Evolutionary conservation across 2,329 filamentous ascomycete species (phyloP).

Genomic region (Penicillium sp.): DNA sequence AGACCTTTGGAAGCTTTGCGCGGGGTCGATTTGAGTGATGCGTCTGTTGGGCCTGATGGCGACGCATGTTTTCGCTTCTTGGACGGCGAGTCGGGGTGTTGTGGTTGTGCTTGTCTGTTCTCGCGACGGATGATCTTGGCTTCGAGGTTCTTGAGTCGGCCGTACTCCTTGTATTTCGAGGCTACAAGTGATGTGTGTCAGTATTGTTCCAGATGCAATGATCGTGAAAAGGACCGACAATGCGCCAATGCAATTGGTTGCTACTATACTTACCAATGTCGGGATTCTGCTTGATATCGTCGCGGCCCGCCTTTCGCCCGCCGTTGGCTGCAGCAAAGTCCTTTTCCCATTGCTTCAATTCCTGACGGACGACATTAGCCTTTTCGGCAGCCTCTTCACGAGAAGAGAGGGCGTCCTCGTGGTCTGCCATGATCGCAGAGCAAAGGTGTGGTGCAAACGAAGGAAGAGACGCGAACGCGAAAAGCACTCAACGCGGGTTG

Average conservation of each 20-base stretch:
- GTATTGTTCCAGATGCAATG: not conserved
- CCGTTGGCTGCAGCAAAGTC: constrained; percentile 47
- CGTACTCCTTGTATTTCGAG: constrained; percentile 54
- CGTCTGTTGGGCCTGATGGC: constrained; percentile 27
- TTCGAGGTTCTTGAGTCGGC: constrained; percentile 44
- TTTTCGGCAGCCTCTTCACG: constrained; percentile 31
- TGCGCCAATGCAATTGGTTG: not conserved
- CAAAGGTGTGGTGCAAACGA: constrained; percentile 4
- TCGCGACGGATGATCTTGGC: constrained; percentile 26
- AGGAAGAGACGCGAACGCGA: constrained; percentile 28
- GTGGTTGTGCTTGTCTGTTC: constrained; percentile 22
- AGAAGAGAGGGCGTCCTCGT: constrained; percentile 18
- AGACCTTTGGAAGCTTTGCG: constrained; percentile 38
- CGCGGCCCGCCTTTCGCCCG: constrained; percentile 49
- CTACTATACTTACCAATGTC: constrained; percentile 44
- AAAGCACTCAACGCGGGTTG: constrained; percentile 36
- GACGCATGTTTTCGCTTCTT: constrained; percentile 41
- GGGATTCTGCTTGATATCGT: constrained; percentile 53
- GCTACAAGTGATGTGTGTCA: constrained; percentile 33
- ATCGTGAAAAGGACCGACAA: no score
- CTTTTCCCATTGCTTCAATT: constrained; percentile 55
- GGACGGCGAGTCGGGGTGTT: constrained; percentile 19
- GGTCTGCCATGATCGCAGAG: constrained; percentile 35
- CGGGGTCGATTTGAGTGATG: constrained; percentile 34
- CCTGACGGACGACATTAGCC: constrained; percentile 42